Percentiles rank a stretch among this genome's conserved stretches.
Conservation (phyloP, 2,329 filamentous ascomycete species). For the Fusarium coffeatum region DNA sequence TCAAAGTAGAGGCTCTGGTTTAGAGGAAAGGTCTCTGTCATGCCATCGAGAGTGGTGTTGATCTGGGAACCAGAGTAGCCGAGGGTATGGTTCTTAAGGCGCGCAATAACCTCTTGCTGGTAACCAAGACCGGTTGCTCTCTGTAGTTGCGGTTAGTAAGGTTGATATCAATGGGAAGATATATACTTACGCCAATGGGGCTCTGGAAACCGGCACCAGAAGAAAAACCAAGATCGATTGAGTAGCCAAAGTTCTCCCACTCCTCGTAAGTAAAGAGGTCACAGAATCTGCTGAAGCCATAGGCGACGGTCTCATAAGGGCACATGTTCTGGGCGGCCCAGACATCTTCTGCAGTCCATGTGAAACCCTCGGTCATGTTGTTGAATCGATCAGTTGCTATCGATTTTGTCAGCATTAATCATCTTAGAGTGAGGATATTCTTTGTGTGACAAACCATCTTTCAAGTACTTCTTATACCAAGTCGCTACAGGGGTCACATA, state of each 20-base stretch:
- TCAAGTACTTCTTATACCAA: constrained; percentile 75
- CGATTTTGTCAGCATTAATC: background rate
- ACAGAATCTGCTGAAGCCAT: constrained; percentile 80
- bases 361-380: constrained; percentile 64
- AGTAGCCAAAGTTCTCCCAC: constrained; percentile 79
- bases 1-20: constrained; percentile 81
- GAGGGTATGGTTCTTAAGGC: constrained; percentile 74
- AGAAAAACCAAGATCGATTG: constrained; percentile 73
- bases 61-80: constrained; percentile 69
- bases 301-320: constrained; percentile 81
- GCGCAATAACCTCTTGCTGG: constrained; percentile 78
- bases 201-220: constrained; percentile 72
- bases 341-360: constrained; percentile 72
- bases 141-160: constrained; percentile 40
- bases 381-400: constrained; percentile 70
- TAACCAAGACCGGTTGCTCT: constrained; percentile 79
- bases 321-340: constrained; percentile 79
- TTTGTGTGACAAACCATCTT: constrained; percentile 58
- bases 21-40: constrained; percentile 75
- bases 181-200: constrained; percentile 65
- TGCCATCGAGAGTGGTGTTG: constrained; percentile 78
- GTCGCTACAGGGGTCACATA: constrained; percentile 64
- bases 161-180: background rate
- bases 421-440: background rate
- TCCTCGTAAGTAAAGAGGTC: constrained; percentile 79